phyloP scores from a whole-genome alignment of 202 grass and related monocot genomes.

The Schoenoplectus triqueter region DNA sequence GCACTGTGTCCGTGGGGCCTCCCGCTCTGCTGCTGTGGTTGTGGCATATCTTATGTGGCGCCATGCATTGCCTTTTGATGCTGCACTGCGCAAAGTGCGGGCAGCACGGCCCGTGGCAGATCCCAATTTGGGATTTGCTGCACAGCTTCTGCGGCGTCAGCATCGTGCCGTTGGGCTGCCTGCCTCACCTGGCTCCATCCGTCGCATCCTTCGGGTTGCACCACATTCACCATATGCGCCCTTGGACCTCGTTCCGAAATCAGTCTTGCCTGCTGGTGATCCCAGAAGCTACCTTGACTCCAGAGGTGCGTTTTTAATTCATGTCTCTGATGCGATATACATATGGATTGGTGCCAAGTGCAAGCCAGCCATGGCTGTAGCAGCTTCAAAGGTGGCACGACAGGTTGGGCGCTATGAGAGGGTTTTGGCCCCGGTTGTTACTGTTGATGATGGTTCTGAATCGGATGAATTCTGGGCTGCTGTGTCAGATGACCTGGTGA shows the following conservation, averaged over 20 bases:
- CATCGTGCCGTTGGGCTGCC: constrained; percentile 29
- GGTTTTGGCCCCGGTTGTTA: constrained; percentile 43
- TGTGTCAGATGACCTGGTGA: constrained; percentile 28
- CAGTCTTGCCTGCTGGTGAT: constrained; percentile 3
- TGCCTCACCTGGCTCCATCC: constrained; percentile 36
- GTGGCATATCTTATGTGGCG: constrained; percentile 62
- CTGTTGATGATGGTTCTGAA: constrained; percentile 47
- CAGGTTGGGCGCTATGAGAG: constrained; percentile 54
- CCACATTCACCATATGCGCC: constrained; percentile 55
- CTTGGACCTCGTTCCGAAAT: constrained; percentile 50
- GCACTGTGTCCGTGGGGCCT: constrained; percentile 51
- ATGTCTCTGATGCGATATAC: constrained; percentile 43
- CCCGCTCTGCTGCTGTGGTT: constrained; percentile 54
- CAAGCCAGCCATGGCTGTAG: constrained; percentile 41
- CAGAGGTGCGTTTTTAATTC: constrained; percentile 49
- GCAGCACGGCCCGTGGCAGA: constrained; percentile 42
- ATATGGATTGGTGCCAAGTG: constrained; percentile 49
- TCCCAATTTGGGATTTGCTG: constrained; percentile 61
- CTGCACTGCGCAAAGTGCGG: constrained; percentile 46
- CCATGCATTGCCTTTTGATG: constrained; percentile 42
- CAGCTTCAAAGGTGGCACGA: constrained; percentile 36
- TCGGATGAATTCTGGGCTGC: constrained; percentile 42
- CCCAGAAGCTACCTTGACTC: constrained; percentile 48
- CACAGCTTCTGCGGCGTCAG: constrained; percentile 52
- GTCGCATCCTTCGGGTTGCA: constrained; percentile 42